These are phyloP conservation scores for Melampsora occidentalis DNA, from an alignment of 1,284 basidiomycete genomes.

Conservation along the genomic window DNA sequence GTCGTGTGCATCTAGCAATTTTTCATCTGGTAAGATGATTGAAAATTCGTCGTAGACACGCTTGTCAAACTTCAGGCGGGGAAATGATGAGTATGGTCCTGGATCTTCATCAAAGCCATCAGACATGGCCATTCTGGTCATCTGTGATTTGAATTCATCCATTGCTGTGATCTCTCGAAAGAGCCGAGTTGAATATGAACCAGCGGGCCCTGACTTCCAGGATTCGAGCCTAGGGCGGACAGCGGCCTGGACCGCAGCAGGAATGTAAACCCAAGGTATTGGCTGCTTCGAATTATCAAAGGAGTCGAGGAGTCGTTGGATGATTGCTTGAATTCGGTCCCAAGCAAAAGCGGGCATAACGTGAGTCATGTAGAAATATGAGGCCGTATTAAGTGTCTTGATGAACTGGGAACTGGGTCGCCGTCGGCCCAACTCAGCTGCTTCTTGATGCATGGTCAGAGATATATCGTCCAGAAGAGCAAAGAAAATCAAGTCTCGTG, in stretches of 20 bases:
- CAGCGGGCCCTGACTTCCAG: not conserved
- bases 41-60: not conserved
- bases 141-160: not conserved
- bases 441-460: not conserved
- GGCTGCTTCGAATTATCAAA: not conserved
- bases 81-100: not conserved
- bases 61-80: not conserved
- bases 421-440: not conserved
- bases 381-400: not conserved
- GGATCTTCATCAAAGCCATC: not conserved
- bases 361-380: not conserved
- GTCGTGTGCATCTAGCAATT: not conserved
- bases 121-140: too few species aligned
- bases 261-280: not conserved
- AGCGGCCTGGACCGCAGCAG: not conserved
- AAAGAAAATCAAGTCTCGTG: not conserved
- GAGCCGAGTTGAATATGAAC: not conserved
- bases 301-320: not conserved
- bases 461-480: not conserved
- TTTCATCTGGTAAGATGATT: not conserved
- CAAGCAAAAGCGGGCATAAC: not conserved
- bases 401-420: not conserved
- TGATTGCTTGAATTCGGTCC: not conserved
- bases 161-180: not conserved
- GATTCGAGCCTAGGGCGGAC: not conserved